These are phyloP conservation scores for Oryza coarctata DNA, from an alignment of 176 grass and related monocot genomes.

Conservation along the genomic window DNA sequence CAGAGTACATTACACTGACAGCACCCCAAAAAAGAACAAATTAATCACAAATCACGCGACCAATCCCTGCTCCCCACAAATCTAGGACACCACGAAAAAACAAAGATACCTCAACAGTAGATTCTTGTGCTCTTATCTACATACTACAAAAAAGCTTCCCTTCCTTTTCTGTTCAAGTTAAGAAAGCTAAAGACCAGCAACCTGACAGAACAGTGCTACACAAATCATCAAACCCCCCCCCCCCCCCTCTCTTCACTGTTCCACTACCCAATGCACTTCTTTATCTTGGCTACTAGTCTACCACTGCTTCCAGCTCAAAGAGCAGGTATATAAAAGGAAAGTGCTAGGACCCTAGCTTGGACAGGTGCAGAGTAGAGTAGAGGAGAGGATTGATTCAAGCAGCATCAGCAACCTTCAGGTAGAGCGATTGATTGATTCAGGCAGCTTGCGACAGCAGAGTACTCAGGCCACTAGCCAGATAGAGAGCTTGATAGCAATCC, in stretches of 20 bases:
- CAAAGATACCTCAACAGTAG: neutral
- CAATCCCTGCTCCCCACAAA: neutral
- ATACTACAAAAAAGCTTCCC: neutral
- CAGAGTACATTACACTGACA: neutral
- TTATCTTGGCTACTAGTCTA: neutral
- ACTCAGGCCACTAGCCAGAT: neutral
- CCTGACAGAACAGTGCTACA: neutral
- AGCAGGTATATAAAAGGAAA: conserved; percentile 17
- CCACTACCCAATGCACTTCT: conserved; percentile 11
- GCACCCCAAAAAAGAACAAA: neutral
- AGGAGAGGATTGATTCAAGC: neutral
- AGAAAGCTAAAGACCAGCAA: neutral
- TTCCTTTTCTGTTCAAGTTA: neutral
- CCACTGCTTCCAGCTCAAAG: neutral
- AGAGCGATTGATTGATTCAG: neutral
- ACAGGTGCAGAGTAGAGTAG: neutral
- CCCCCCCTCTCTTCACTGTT: neutral
- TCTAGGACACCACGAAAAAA: neutral
- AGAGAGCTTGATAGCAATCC: neutral
- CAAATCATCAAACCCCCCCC: neutral
- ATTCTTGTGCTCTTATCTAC: neutral
- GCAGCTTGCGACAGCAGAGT: neutral
- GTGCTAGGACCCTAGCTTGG: neutral
- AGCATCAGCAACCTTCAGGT: conserved; percentile 16
- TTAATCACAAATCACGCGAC: neutral